These are phyloP conservation scores for Candida incommunis DNA, from an alignment of 805 yeast genomes.

Conservation along the genomic window DNA sequence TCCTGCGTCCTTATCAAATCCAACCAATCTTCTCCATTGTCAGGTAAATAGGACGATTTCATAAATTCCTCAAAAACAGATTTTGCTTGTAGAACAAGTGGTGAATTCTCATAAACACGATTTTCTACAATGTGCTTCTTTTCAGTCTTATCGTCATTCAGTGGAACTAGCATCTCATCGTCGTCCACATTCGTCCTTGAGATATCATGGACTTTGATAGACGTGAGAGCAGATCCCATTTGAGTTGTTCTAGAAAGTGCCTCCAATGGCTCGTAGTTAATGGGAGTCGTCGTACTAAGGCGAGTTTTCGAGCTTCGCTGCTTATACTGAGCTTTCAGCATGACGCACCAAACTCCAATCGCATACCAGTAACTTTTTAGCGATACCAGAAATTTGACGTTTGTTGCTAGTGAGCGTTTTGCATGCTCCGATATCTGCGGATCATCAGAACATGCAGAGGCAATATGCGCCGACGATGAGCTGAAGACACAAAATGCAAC, in stretches of 20 bases:
- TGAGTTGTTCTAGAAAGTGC: not conserved
- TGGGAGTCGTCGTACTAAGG: not conserved
- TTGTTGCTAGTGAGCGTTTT: constrained; percentile 19
- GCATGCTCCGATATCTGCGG: constrained; percentile 16
- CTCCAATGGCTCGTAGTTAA: not conserved
- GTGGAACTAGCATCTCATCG: not conserved
- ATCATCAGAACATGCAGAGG: constrained; percentile 19
- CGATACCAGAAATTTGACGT: constrained; percentile 16
- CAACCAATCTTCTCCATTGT: not conserved
- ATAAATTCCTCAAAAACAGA: not conserved
- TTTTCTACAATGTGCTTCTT: not conserved
- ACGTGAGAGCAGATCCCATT: not conserved
- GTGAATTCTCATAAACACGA: not conserved
- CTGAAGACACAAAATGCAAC: constrained; percentile 22
- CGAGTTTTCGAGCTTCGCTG: not conserved
- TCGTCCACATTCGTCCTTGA: not conserved
- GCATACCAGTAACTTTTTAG: constrained; percentile 22
- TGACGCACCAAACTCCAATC: constrained; percentile 23
- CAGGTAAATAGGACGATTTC: not conserved
- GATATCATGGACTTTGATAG: not conserved
- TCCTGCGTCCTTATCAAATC: not conserved
- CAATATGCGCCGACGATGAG: constrained; percentile 21
- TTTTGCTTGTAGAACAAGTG: not conserved
- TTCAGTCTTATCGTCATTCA: not conserved
- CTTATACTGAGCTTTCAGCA: constrained; percentile 19